phyloP scores from a whole-genome alignment of 768 basidiomycete genomes.

The Crepidotus variabilis region DNA sequence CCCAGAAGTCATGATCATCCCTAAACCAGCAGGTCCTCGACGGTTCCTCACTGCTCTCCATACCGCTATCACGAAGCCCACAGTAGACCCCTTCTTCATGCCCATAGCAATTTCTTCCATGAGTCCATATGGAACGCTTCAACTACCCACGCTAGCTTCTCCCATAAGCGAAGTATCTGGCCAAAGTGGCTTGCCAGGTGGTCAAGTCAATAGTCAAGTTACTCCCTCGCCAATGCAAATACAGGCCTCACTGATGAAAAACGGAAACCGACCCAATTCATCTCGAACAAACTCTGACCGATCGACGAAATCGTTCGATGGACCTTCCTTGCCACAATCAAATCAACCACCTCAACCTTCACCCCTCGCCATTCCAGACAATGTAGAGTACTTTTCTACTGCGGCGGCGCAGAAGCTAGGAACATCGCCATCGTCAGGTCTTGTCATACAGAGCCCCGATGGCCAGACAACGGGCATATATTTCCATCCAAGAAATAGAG shows the following conservation, averaged over 20 bases:
- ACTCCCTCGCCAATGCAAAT: conserved; percentile 7
- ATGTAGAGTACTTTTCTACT: conserved; percentile 74
- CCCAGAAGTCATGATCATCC: conserved; percentile 94
- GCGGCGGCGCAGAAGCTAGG: conserved; percentile 65
- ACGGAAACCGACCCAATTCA: conserved; percentile 40
- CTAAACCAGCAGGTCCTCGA: conserved; percentile 94
- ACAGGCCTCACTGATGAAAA: conserved; percentile 17
- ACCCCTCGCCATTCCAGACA: conserved; percentile 67
- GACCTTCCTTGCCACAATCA: conserved; percentile 28
- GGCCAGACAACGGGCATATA: conserved; percentile 94
- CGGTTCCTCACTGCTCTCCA: conserved; percentile 90
- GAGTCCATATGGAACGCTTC: conserved; percentile 55
- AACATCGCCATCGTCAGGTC: conserved; percentile 75
- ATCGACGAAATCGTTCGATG: conserved; percentile 52
- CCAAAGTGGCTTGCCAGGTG: not conserved
- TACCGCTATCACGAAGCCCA: conserved; percentile 82
- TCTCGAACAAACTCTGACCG: conserved; percentile 62
- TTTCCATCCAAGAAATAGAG: conserved; percentile 74
- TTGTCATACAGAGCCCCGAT: conserved; percentile 89
- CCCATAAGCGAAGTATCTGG: conserved; percentile 11
- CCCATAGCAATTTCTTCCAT: conserved; percentile 94
- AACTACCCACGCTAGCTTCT: conserved; percentile 36
- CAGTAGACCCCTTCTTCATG: conserved; percentile 85
- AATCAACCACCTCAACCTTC: conserved; percentile 48
- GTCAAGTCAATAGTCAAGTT: not conserved